Evolutionary conservation across 2,329 filamentous ascomycete species (phyloP), one percentile per base, ranked within the genome.

Genomic region (Alternaria ethzedia): DNA sequence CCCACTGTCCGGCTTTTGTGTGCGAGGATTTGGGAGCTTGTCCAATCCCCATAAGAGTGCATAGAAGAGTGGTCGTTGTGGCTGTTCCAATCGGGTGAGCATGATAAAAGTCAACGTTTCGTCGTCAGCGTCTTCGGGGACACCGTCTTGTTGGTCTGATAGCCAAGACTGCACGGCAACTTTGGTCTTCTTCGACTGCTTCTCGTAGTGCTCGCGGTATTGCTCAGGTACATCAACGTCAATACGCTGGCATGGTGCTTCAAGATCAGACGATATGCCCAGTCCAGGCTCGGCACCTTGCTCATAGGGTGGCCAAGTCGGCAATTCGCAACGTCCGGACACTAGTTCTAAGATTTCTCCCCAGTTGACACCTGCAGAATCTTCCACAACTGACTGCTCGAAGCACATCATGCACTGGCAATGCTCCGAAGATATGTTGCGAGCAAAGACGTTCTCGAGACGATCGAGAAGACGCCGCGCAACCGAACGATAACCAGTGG

Each of bases 221-320:
- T 97, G 93, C 67, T 97, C 94, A 0, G 94, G 94, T 11, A 98
- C 93, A 78, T 98, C 95, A 7, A 96, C 93, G 72, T 98, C 95
- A 63, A 98, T 88, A 79, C 96, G 92, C 84, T 83, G 90, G 88
- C 81, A 92, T 64, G 88, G 88, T 15, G 85, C 82, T 59, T 86
- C 83, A 3, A 79, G 73, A 44, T 83, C 83, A 6, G 83, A 82
- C 4, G 71, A 68, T 43, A 89, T 83, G n/a, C 86, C 86, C n/a
- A 88, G 80, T 4, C 88, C 88, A 41, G 88, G 84, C 44, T 86
- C 85, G 5, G 70, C 66, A 1, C 64, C 66, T 25, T 73, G 67
- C 70, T 88, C 90, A 74, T 97, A 96, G 0, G 95, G 93, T 21
- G 95, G 95, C 95, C 95, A 97, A 15, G 86, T 82, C 0, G 95